These are phyloP conservation scores for Pichia manshurica DNA, from an alignment of 805 yeast genomes.

Conservation along the genomic window DNA sequence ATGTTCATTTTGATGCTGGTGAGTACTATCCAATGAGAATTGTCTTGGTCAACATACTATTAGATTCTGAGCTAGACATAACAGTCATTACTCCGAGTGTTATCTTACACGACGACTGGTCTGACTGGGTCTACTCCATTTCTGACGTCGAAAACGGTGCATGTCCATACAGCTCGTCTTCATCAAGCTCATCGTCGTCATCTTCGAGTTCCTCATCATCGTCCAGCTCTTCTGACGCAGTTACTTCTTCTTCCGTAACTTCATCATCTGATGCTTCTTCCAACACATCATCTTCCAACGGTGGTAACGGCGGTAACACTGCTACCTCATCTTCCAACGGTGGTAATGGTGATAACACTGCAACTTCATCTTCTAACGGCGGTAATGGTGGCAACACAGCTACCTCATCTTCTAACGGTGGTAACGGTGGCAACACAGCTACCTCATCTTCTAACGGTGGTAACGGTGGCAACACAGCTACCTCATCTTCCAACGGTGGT, in stretches of 20 bases:
- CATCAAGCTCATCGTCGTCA: not conserved
- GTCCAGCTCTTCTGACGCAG: not conserved
- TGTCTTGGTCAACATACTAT: slow-evolving; percentile 5
- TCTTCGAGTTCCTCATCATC: not conserved
- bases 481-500: too few species aligned
- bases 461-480: too few species aligned
- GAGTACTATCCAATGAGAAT: slow-evolving; percentile 18
- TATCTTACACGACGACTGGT: slow-evolving; percentile 3
- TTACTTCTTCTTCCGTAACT: not conserved
- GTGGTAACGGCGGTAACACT: too few species aligned
- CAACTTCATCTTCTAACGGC: too few species aligned
- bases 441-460: too few species aligned
- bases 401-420: too few species aligned
- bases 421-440: too few species aligned
- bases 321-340: too few species aligned
- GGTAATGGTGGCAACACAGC: too few species aligned
- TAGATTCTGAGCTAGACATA: slow-evolving; percentile 7
- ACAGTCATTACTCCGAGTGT: slow-evolving; percentile 8
- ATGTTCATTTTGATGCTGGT: slow-evolving; percentile 13
- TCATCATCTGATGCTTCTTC: too few species aligned
- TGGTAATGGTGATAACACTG: too few species aligned
- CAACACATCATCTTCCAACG: too few species aligned
- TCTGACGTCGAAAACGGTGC: not conserved
- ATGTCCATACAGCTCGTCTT: not conserved
- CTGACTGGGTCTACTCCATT: slow-evolving; percentile 9